phyloP scores from a whole-genome alignment of 1,139 yeast genomes.

The Debaryomyces psychrophilus region DNA sequence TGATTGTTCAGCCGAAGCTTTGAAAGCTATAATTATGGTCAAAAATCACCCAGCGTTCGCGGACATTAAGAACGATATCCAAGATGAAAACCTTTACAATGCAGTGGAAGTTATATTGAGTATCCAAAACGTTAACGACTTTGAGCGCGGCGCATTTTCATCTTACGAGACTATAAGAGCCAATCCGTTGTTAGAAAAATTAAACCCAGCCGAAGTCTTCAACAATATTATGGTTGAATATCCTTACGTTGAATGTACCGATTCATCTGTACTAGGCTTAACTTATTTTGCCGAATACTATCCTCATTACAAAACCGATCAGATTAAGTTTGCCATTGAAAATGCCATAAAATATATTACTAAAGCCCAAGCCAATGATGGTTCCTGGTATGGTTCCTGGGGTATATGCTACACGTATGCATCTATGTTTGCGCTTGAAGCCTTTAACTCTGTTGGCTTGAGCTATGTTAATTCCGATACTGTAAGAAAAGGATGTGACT shows the following conservation, averaged over 20 bases:
- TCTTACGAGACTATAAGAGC: conserved; percentile 89
- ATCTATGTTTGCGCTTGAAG: conserved; percentile 97
- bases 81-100: conserved; percentile 55
- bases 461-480: conserved; percentile 61
- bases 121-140: conserved; percentile 76
- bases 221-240: conserved; percentile 98
- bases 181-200: conserved; percentile 68
- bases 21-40: conserved; percentile 93
- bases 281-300: conserved; percentile 72
- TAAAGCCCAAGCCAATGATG: conserved; percentile 70
- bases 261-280: conserved; percentile 87
- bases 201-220: conserved; percentile 97
- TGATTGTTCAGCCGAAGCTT: conserved; percentile 96
- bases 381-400: conserved; percentile 99
- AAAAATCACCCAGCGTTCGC: conserved; percentile 58
- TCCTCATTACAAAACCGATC: conserved; percentile 63
- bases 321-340: conserved; percentile 67
- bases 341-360: conserved; percentile 76
- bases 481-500: conserved; percentile 82
- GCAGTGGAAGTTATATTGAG: conserved; percentile 65
- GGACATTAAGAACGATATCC: conserved; percentile 48
- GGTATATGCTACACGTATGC: conserved; percentile 97
- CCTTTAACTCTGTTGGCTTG: conserved; percentile 71
- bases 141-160: conserved; percentile 90
- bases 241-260: conserved; percentile 98